A percentile compares a stretch with the other conserved stretches of the same genome.
Conservation (phyloP, 2,329 filamentous ascomycete genomes). For the Chrysoporthe puriensis region DNA sequence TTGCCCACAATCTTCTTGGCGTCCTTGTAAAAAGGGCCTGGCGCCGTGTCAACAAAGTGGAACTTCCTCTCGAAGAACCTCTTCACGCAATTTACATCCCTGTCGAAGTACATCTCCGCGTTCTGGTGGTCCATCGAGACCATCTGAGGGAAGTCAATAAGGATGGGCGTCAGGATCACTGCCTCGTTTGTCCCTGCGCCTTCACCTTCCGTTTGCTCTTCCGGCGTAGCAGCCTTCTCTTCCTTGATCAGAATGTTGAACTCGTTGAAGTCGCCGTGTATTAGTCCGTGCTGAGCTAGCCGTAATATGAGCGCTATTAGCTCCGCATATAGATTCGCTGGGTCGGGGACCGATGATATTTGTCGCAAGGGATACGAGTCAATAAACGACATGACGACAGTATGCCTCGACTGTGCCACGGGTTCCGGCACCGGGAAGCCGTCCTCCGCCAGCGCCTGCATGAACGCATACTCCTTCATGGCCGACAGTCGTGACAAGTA, state of each 20-base stretch:
- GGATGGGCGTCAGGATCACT: constrained; percentile 70
- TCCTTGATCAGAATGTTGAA: constrained; percentile 98
- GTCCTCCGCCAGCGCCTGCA: constrained; percentile 81
- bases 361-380: constrained; percentile 92
- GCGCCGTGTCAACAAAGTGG: constrained; percentile 79
- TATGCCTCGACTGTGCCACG: constrained; percentile 87
- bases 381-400: constrained; percentile 92
- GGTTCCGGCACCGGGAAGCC: constrained; percentile 91
- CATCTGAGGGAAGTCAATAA: constrained; percentile 99
- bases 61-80: constrained; percentile 90
- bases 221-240: constrained; percentile 45
- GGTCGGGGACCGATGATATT: constrained; percentile 81
- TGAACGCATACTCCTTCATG: constrained; percentile 92
- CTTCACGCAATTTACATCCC: constrained; percentile 94
- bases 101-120: constrained; percentile 96
- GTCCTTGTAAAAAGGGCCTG: constrained; percentile 84
- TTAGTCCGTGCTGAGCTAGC: constrained; percentile 83
- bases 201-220: constrained; percentile 44
- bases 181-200: constrained; percentile 29
- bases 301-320: constrained; percentile 84
- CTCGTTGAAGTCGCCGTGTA: constrained; percentile 98
- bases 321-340: constrained; percentile 86
- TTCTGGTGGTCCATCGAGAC: constrained; percentile 92
- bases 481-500: constrained; percentile 93
- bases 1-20: constrained; percentile 74